phyloP scores from a whole-genome alignment of 805 yeast species.

The Wickerhamomyces kurtzmanii region DNA sequence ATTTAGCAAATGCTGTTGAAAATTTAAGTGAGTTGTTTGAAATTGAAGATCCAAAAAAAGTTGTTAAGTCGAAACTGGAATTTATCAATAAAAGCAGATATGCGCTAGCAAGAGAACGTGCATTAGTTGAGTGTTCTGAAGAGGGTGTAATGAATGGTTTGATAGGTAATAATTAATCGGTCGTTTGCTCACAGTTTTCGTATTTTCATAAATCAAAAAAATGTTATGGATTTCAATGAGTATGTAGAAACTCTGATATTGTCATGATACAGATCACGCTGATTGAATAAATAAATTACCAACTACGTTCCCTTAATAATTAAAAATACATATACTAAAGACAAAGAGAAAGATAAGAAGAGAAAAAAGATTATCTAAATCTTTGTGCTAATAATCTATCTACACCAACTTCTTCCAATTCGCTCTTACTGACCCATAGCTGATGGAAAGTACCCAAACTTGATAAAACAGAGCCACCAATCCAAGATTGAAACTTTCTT shows the following conservation, averaged over 20 bases:
- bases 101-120: slow-evolving; percentile 24
- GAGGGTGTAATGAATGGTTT: slow-evolving; percentile 3
- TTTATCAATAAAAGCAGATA: slow-evolving; percentile 26
- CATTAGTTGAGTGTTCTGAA: slow-evolving; percentile 24
- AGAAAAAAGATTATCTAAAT: slow-evolving; percentile 43
- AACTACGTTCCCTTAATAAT: no score
- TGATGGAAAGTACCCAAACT: slow-evolving; percentile 93
- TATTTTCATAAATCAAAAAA: background rate
- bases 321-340: no score
- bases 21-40: slow-evolving; percentile 52
- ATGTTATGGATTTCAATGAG: background rate
- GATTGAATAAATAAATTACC: no score
- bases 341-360: no score
- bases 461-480: slow-evolving; percentile 84
- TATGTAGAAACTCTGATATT: background rate
- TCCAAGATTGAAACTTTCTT: slow-evolving; percentile 77
- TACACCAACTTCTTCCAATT: slow-evolving; percentile 81
- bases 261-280: background rate
- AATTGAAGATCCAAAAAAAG: slow-evolving; percentile 24
- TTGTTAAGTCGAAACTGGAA: slow-evolving; percentile 23
- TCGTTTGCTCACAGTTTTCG: background rate
- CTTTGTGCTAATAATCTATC: slow-evolving; percentile 73
- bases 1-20: slow-evolving; percentile 57
- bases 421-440: slow-evolving; percentile 83
- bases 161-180: background rate